Base-by-base conservation (phyloP, 257 asterid species). In the Cruciata laevipes region DNA sequence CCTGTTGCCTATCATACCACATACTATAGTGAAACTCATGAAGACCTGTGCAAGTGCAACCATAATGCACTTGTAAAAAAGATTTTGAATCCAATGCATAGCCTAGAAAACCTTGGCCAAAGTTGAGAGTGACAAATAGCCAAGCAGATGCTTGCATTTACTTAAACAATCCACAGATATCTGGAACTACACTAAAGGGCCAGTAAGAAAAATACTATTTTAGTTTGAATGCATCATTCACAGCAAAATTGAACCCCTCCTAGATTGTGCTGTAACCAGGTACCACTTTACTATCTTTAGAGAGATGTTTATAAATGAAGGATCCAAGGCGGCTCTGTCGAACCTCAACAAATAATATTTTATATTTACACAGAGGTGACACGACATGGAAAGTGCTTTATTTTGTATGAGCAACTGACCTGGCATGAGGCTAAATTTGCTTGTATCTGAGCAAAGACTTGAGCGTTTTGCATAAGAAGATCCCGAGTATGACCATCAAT, bases 381-480 rank as follows among this genome's bases (percentile, higher is more conserved):
- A 44, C 42, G 70, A 75, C 51, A 16, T 60, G 57, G 70, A 42
- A 64, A 40, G 18, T 17, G 20, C 12, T 33, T 63, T 49, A 0
- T 31, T 67, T 38, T 2, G 33, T 20, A 37, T 9, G 55, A 37
- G 69, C 51, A 42, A 25, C 64, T 76, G n/a, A 85, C 96, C 88
- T 83, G 87, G 75, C 77, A 87, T 71, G 87, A 58, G 4, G 87
- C 72, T 10, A 89, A 79, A 81, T 91, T 91, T 24, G 85, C 61
- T 18, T 96, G 83, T 59, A 91, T 89, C 83, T 85, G 91, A 40
- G 87, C 77, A 69, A 89, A 84, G 71, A 85, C 75, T 86, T 86
- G 85, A 55, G 79, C 75, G 67, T 91, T 91, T 70, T 87, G 92
- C 77, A 78, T 83, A 73, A 91, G 83, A 71, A 91, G 95, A 77